phyloP scores from a whole-genome alignment of 495 filamentous ascomycete species.

The Daldinia childiae region DNA sequence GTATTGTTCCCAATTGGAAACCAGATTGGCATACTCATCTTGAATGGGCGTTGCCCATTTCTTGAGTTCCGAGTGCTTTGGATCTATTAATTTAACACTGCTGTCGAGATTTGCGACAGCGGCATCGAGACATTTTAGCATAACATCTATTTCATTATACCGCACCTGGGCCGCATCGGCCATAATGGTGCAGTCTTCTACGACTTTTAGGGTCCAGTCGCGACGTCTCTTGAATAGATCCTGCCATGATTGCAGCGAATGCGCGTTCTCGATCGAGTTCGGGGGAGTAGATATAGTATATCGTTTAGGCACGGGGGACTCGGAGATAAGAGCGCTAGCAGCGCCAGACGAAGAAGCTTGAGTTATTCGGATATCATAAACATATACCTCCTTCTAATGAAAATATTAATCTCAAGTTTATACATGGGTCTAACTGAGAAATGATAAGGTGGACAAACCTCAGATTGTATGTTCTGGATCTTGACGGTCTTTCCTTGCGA shows the following conservation, averaged over 20 bases:
- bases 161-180: constrained; percentile 58
- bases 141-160: constrained; percentile 73
- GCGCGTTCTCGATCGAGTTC: constrained; percentile 75
- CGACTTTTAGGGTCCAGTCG: constrained; percentile 76
- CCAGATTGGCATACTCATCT: constrained; percentile 72
- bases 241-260: constrained; percentile 82
- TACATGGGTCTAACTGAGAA: not conserved
- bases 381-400: constrained; percentile 79
- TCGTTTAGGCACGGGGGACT: constrained; percentile 65
- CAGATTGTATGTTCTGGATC: constrained; percentile 74
- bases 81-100: constrained; percentile 76
- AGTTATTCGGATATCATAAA: constrained; percentile 80
- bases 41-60: constrained; percentile 75
- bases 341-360: constrained; percentile 54
- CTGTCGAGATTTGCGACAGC: constrained; percentile 83
- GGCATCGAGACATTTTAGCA: constrained; percentile 76
- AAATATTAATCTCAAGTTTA: not conserved
- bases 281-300: constrained; percentile 70
- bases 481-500: constrained; percentile 82
- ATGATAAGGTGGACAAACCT: constrained; percentile 62
- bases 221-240: constrained; percentile 77
- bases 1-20: constrained; percentile 74
- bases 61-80: constrained; percentile 76
- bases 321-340: constrained; percentile 54
- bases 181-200: constrained; percentile 69